Conservation (phyloP, 2,329 filamentous ascomycete species). For the Talaromyces pinophilus region DNA sequence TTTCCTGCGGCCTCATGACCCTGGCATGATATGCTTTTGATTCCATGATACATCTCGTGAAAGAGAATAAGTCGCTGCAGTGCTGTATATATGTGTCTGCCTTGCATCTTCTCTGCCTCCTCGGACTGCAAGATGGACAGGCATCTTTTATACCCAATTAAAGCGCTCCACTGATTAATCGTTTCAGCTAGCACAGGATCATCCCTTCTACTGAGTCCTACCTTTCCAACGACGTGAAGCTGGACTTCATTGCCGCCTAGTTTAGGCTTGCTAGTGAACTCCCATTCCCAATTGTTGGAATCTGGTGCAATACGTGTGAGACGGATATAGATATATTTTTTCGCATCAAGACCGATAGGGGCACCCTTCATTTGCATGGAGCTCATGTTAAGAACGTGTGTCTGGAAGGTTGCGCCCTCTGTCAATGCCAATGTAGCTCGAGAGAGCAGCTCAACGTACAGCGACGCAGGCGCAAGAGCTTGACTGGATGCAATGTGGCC, state of each 20-base stretch:
- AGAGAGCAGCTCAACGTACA: conserved; percentile 19
- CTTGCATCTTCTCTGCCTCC: conserved; percentile 21
- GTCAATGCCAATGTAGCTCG: conserved; percentile 11
- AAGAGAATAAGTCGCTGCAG: conserved; percentile 17
- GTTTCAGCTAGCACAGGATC: conserved; percentile 18
- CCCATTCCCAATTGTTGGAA: conserved; percentile 6
- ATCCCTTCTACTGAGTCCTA: conserved; percentile 11
- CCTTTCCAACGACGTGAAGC: conserved; percentile 15
- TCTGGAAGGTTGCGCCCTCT: conserved; percentile 4
- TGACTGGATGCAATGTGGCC: conserved; percentile 20
- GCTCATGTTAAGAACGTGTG: conserved; percentile 15
- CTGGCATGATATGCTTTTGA: conserved; percentile 25
- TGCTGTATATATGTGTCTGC: conserved; percentile 19
- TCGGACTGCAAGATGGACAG: conserved; percentile 14
- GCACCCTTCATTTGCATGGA: conserved; percentile 20
- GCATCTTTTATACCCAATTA: conserved; percentile 19
- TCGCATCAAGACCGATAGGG: conserved; percentile 16
- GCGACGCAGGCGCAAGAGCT: conserved; percentile 18
- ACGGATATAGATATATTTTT: conserved; percentile 18
- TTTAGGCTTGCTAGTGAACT: conserved; percentile 18
- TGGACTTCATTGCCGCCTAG: conserved; percentile 1
- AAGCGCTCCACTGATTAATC: conserved; percentile 18
- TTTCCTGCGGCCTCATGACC: conserved; percentile 27
- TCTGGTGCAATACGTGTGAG: conserved; percentile 12
- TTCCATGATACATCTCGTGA: conserved; percentile 24